phyloP scores from a whole-genome alignment of 1,284 basidiomycete species.

The Cryptococcus sp. region DNA sequence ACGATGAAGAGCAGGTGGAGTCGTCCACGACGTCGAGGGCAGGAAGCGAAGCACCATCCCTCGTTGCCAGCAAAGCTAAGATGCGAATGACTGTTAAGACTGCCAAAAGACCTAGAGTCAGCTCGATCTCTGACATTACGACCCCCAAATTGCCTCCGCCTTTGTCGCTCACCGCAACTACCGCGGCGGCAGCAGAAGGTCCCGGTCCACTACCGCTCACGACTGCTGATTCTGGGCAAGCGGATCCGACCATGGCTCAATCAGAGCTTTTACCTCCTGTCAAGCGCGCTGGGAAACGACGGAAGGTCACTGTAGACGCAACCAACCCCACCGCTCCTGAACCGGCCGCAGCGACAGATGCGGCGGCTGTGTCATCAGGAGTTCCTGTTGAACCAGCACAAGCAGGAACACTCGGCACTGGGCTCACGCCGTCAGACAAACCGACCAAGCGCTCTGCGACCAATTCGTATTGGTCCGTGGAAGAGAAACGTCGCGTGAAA shows the following conservation, averaged over 20 bases:
- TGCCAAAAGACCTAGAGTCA: slow-evolving; percentile 40
- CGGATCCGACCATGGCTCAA: slow-evolving; percentile 7
- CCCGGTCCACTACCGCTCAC: neutral
- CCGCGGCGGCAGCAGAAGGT: neutral
- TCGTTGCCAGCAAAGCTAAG: slow-evolving; percentile 26
- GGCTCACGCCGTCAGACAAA: slow-evolving; percentile 15
- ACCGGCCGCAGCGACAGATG: neutral
- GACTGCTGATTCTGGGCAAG: slow-evolving; percentile 2
- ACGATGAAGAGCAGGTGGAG: slow-evolving; percentile 19
- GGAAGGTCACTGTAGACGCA: slow-evolving; percentile 15
- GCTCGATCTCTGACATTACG: slow-evolving; percentile 22
- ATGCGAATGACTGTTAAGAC: slow-evolving; percentile 32
- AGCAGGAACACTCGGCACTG: neutral
- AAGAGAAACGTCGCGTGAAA: slow-evolving; percentile 62
- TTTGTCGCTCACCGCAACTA: neutral
- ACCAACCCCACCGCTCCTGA: neutral
- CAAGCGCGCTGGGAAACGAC: slow-evolving; percentile 37
- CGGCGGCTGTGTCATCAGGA: neutral
- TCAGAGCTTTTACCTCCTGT: slow-evolving; percentile 40
- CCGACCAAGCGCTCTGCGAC: slow-evolving; percentile 27
- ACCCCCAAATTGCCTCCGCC: slow-evolving; percentile 4
- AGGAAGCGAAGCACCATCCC: slow-evolving; percentile 32
- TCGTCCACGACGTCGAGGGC: slow-evolving; percentile 30
- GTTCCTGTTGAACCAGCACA: neutral
- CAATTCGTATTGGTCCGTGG: slow-evolving; percentile 59